Conservation (phyloP, 129 eudicot species). For the Oenanthe sinensis region DNA sequence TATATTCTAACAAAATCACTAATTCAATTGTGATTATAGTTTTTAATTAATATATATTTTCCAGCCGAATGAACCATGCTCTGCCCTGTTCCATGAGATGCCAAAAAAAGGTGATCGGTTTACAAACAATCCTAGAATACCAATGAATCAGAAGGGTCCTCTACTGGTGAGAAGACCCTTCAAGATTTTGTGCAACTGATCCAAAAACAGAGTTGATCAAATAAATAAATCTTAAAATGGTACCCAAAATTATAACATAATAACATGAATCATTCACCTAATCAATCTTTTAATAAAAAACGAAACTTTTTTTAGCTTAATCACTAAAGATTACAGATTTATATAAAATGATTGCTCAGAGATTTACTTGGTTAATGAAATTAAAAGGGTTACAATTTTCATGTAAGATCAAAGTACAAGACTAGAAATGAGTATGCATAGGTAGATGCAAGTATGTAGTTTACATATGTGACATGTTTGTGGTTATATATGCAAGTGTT, state of each 20-base stretch:
- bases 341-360: neutral
- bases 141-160: conserved; percentile 25
- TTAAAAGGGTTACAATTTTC: neutral
- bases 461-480: too few relatives aligned
- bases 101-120: too few relatives aligned
- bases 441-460: too few relatives aligned
- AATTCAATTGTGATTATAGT: too few relatives aligned
- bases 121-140: conserved; percentile 10
- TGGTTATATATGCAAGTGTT: neutral
- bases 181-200: neutral
- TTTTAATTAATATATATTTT: too few relatives aligned
- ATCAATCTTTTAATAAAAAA: neutral
- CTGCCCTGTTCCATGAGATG: too few relatives aligned
- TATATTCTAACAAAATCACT: too few relatives aligned
- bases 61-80: too few relatives aligned
- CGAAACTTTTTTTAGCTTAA: neutral
- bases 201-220: neutral
- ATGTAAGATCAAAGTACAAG: neutral
- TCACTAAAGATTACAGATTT: neutral
- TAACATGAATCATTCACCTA: neutral
- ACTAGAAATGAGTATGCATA: neutral
- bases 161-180: conserved; percentile 31
- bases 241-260: neutral
- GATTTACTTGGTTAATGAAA: neutral
- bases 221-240: neutral